Evolutionary conservation across 495 filamentous ascomycete genomes (phyloP), one percentile per base, ranked within the genome.

Genomic region (Podospora pseudocomata): DNA sequence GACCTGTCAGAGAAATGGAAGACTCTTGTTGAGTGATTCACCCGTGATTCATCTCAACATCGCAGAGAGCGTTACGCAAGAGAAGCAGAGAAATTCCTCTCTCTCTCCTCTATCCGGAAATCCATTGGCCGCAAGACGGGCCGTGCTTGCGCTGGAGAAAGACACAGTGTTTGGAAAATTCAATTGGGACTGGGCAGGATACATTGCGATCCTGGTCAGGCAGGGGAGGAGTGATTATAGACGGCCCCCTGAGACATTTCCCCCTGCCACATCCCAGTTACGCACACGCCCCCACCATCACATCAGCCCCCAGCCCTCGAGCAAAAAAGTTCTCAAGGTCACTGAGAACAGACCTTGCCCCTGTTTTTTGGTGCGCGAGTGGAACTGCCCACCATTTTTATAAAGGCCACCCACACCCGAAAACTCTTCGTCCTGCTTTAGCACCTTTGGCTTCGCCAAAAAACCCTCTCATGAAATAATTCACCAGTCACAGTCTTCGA

Each of bases 401-500:
- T 49, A 49, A 49, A 49, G 39, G 39, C 13, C 39, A 49, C 39
- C 39, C 39, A 49, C 39, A 49, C 39, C 39, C 39, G 39, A 49
- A 49, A 49, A 49, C 39, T 49, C 39, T 0, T 16, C 15, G 6
- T 49, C 39, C 15, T 49, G 15, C 39, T 28, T 66, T 56, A 34
- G 64, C 71, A 69, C 69, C 64, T 72, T 69, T 70, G 68, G 68
- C 73, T 64, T 69, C 68, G 73, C 69, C 74, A 73, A 73, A 62
- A 28, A 26, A 23, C 23, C 54, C 13, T 20, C 60, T 20, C 54
- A 60, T 20, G 54, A 60, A 55, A n/a, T 63, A 27, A 27, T 15
- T 58, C 27, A n/a, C 34, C 58, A 57, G 65, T 19, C 34, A 59
- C 28, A 20, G 16, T 49, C 39, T 49, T 49, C 39, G 39, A 32